These are phyloP conservation scores for Leishmania gerbilli DNA, from an alignment of 208 protist species.

Conservation along the genomic window DNA sequence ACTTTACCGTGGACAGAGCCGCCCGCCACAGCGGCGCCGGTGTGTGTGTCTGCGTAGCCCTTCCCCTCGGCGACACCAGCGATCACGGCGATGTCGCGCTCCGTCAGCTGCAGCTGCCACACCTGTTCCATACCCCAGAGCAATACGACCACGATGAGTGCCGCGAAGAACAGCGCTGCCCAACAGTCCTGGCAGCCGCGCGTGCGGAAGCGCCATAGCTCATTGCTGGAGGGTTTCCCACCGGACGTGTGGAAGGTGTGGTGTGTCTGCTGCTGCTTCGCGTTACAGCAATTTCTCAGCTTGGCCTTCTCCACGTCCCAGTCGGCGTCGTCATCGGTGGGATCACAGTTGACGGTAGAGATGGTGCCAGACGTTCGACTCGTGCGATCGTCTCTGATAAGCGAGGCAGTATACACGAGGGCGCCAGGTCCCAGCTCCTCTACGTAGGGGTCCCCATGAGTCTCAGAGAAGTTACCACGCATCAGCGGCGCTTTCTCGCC, in stretches of 20 bases:
- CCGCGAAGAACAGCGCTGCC: constrained; percentile 51
- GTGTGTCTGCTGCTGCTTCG: not conserved
- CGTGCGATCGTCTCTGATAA: constrained; percentile 36
- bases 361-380: constrained; percentile 13
- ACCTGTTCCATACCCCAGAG: constrained; percentile 45
- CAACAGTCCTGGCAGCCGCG: constrained; percentile 67
- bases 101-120: constrained; percentile 38
- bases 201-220: constrained; percentile 63
- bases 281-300: not conserved
- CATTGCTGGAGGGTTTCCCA: constrained; percentile 42
- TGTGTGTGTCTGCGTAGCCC: constrained; percentile 4
- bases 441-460: constrained; percentile 47
- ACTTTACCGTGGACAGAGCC: not conserved
- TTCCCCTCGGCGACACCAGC: constrained; percentile 11
- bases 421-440: constrained; percentile 38
- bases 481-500: constrained; percentile 18
- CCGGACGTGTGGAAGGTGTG: constrained; percentile 27
- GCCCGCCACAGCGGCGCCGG: not conserved
- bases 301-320: not conserved
- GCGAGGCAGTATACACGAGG: constrained; percentile 44
- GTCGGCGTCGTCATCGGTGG: constrained; percentile 10
- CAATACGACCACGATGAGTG: constrained; percentile 31
- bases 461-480: constrained; percentile 12
- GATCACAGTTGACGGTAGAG: not conserved
- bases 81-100: constrained; percentile 34